A percentile compares a stretch with the other conserved stretches of the same genome.
Evolutionary conservation across 1,139 yeast species (phyloP).

Genomic region (Debaryomyces psychrophilus): DNA sequence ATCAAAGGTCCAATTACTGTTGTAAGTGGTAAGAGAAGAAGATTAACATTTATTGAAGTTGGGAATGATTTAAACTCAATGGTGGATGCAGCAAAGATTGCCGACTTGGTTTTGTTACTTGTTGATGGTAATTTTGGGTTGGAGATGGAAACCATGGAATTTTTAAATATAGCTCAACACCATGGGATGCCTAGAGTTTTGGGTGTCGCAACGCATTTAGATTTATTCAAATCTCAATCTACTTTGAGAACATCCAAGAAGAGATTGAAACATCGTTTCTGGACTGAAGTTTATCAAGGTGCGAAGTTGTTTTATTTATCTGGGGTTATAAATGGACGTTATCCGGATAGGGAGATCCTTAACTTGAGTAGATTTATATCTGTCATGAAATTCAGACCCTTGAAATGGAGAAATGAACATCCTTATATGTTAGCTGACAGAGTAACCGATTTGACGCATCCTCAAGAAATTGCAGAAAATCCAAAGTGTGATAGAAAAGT

Average conservation of each 20-base stretch:
- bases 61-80: slow-evolving; percentile 90
- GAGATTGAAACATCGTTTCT: slow-evolving; percentile 88
- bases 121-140: slow-evolving; percentile 97
- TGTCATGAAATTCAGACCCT: slow-evolving; percentile 96
- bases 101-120: slow-evolving; percentile 85
- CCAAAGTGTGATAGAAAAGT: slow-evolving; percentile 86
- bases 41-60: slow-evolving; percentile 92
- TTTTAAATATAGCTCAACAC: slow-evolving; percentile 91
- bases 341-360: slow-evolving; percentile 94
- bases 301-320: slow-evolving; percentile 93
- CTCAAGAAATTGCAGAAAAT: slow-evolving; percentile 74
- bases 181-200: slow-evolving; percentile 98
- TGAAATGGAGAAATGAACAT: slow-evolving; percentile 98
- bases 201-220: slow-evolving; percentile 95
- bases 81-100: slow-evolving; percentile 95
- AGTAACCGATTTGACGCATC: slow-evolving; percentile 94
- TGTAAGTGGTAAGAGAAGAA: slow-evolving; percentile 93
- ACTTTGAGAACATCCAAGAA: slow-evolving; percentile 92
- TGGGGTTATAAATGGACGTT: slow-evolving; percentile 96
- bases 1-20: slow-evolving; percentile 96
- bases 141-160: slow-evolving; percentile 99
- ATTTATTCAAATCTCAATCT: slow-evolving; percentile 85
- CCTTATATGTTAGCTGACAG: slow-evolving; percentile 92
- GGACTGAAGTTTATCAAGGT: slow-evolving; percentile 99
- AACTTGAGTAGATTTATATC: slow-evolving; percentile 91